phyloP scores from a whole-genome alignment of 768 basidiomycete genomes.

The Pluteus cervinus region DNA sequence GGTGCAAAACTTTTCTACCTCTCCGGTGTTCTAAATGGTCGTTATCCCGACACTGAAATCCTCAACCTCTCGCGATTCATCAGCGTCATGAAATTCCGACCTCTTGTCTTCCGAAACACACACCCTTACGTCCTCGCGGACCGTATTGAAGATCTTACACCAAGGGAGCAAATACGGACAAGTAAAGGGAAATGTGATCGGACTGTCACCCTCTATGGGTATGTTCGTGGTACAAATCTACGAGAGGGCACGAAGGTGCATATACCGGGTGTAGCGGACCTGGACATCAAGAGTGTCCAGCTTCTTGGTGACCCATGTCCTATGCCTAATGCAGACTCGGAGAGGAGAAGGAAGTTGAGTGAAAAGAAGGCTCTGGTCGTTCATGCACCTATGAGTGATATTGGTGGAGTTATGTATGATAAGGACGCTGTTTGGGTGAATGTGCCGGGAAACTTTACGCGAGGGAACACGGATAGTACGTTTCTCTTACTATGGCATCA shows the following conservation, averaged over 20 bases:
- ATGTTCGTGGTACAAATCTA: conserved; percentile 85
- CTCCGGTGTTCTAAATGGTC: conserved; percentile 93
- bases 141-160: conserved; percentile 90
- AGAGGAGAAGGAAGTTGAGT: conserved; percentile 86
- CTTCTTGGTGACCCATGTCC: conserved; percentile 93
- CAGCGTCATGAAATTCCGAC: conserved; percentile 97
- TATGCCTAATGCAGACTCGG: conserved; percentile 83
- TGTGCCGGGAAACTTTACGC: conserved; percentile 90
- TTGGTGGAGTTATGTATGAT: conserved; percentile 94
- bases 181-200: conserved; percentile 88
- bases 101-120: conserved; percentile 89
- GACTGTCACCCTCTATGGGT: conserved; percentile 92
- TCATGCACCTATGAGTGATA: conserved; percentile 98
- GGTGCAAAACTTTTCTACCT: conserved; percentile 98
- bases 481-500: background rate
- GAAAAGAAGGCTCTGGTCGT: conserved; percentile 91
- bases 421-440: conserved; percentile 99
- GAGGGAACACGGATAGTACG: conserved; percentile 63
- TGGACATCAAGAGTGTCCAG: conserved; percentile 68
- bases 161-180: conserved; percentile 73
- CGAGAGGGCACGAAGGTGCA: conserved; percentile 76
- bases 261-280: conserved; percentile 91
- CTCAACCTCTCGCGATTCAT: conserved; percentile 96
- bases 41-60: conserved; percentile 95
- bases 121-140: conserved; percentile 96